phyloP scores from a whole-genome alignment of 441 rosid genomes.

The Iberis amara region DNA sequence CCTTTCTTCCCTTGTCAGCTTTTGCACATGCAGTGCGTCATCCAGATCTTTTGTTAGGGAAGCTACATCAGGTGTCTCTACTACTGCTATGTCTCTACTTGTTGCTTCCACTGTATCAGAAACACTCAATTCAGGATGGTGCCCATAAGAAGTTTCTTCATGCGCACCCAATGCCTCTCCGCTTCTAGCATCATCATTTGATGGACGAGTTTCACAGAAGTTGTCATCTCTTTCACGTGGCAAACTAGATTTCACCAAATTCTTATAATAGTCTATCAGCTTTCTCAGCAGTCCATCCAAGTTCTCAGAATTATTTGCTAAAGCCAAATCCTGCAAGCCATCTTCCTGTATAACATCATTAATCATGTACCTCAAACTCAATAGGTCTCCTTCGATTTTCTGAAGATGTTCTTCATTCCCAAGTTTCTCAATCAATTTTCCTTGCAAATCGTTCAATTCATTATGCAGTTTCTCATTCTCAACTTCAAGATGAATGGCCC shows the following conservation, averaged over 20 bases:
- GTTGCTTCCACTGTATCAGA: conserved; percentile 32
- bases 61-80: conserved; percentile 39
- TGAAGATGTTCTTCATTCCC: conserved; percentile 46
- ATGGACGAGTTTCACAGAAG: conserved; percentile 31
- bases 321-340: conserved; percentile 39
- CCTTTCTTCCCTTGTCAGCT: conserved; percentile 63
- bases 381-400: conserved; percentile 44
- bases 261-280: conserved; percentile 56
- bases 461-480: conserved; percentile 55
- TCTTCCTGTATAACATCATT: conserved; percentile 57
- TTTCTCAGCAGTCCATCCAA: conserved; percentile 64
- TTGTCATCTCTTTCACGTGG: conserved; percentile 33
- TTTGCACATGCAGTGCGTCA: conserved; percentile 53
- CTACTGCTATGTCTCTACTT: conserved; percentile 39
- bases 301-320: conserved; percentile 48
- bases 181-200: conserved; percentile 31
- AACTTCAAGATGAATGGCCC: conserved; percentile 44
- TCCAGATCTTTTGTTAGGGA: conserved; percentile 69
- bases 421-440: conserved; percentile 48
- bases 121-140: conserved; percentile 32
- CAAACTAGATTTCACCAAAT: conserved; percentile 35
- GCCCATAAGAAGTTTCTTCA: conserved; percentile 32
- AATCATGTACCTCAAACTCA: conserved; percentile 56
- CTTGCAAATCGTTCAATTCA: conserved; percentile 50
- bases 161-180: conserved; percentile 35